phyloP scores from a whole-genome alignment of 176 grass and related monocot species.

The Aegilops longissima region DNA sequence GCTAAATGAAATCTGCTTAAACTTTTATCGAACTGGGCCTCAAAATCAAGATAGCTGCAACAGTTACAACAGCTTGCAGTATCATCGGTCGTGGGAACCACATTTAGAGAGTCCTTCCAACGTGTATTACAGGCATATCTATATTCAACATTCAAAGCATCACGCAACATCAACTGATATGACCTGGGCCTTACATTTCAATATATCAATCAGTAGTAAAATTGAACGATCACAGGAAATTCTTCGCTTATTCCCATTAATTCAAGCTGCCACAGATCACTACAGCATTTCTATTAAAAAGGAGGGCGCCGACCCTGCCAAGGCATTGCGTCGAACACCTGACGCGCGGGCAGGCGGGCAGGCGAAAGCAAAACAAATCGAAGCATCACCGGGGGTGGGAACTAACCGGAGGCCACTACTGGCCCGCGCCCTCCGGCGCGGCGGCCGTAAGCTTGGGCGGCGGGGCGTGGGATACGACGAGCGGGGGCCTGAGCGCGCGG shows the following conservation, averaged over 20 bases:
- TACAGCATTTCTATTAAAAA: not conserved
- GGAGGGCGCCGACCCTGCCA: fast-evolving
- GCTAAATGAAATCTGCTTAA: not conserved
- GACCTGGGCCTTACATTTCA: not conserved
- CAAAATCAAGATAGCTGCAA: not conserved
- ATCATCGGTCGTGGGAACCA: not conserved
- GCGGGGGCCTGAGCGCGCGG: constrained; percentile 70
- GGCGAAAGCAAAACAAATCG: not conserved
- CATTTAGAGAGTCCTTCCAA: not conserved
- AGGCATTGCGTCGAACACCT: constrained; percentile 1
- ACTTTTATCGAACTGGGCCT: not conserved
- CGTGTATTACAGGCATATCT: not conserved
- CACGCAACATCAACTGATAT: not conserved
- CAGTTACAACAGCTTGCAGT: not conserved
- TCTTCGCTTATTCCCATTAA: not conserved
- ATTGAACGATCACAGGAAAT: not conserved
- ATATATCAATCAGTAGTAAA: not conserved
- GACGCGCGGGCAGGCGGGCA: not conserved
- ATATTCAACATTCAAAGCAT: not conserved
- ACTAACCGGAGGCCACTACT: constrained; percentile 31
- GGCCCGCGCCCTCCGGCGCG: not conserved
- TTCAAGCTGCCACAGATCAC: not conserved
- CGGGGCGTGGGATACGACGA: constrained; percentile 56
- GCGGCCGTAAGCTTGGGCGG: not conserved
- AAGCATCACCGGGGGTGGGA: not conserved